A percentile compares a stretch with the other conserved stretches of the same genome.
Evolutionary conservation across 2,329 filamentous ascomycete species (phyloP).

Genomic region (Hypocrella siamensis): DNA sequence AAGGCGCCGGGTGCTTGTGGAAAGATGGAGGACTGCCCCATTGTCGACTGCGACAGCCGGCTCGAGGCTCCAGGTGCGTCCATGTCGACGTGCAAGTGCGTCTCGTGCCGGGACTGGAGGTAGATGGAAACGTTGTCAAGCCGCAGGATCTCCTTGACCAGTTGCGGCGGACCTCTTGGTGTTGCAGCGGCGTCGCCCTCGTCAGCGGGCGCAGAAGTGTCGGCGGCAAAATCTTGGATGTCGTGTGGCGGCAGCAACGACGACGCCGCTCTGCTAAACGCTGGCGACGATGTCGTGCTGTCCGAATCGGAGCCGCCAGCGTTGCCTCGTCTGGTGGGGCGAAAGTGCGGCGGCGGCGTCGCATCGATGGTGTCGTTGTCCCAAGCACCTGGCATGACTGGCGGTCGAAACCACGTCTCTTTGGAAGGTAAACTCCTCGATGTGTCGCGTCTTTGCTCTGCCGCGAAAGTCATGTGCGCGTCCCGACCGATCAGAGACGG

Average conservation of each 20-base stretch:
- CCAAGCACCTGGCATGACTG: conserved; percentile 37
- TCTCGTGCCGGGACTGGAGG: conserved; percentile 32
- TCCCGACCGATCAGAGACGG: too few species aligned
- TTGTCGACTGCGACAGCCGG: conserved; percentile 13
- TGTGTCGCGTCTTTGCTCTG: too few species aligned
- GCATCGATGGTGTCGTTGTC: conserved; percentile 12
- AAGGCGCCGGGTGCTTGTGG: conserved; percentile 46
- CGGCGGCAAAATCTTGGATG: background rate
- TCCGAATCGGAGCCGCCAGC: conserved; percentile 6
- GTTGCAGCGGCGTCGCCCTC: conserved; percentile 22
- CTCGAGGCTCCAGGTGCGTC: conserved; percentile 12
- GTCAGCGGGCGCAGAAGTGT: conserved; percentile 2
- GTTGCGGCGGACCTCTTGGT: conserved; percentile 34
- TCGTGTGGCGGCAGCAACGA: conserved; percentile 5
- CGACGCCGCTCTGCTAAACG: conserved; percentile 11
- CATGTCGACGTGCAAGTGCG: conserved; percentile 19
- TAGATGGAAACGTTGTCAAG: conserved; percentile 37
- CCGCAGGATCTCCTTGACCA: conserved; percentile 38
- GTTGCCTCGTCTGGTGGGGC: background rate
- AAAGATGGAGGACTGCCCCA: conserved; percentile 22
- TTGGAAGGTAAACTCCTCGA: background rate
- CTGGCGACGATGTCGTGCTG: conserved; percentile 13
- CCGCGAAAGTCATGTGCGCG: too few species aligned
- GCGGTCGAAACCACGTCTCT: background rate
- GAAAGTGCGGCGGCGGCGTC: background rate